Conservation (phyloP, 352 stramenopile genomes). For the Phytopythium vexans region DNA sequence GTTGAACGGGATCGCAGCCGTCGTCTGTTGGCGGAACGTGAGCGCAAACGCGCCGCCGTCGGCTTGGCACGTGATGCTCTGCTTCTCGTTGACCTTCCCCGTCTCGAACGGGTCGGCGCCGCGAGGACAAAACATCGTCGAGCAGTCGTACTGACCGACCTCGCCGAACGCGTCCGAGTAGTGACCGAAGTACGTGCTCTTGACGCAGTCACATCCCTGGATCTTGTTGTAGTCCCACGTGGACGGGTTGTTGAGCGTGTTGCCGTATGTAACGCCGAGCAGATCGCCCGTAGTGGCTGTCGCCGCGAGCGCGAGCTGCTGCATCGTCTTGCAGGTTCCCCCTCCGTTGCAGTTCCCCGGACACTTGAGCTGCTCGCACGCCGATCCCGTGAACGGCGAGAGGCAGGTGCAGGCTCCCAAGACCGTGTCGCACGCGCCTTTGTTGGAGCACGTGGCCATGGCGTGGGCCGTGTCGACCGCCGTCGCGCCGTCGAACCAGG, state of each 20-base stretch:
- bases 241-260: constrained; percentile 43
- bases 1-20: constrained; percentile 44
- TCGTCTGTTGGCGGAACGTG: constrained; percentile 68
- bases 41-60: constrained; percentile 59
- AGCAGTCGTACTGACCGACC: constrained; percentile 69
- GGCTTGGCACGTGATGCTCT: constrained; percentile 52
- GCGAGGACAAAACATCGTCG: constrained; percentile 76
- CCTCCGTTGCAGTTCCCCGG: constrained; percentile 61
- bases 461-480: constrained; percentile 48
- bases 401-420: constrained; percentile 63
- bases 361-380: constrained; percentile 68
- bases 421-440: constrained; percentile 45
- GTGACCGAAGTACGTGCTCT: constrained; percentile 63
- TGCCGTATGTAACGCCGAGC: constrained; percentile 57
- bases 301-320: constrained; percentile 46
- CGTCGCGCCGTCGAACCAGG: constrained; percentile 70
- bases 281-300: constrained; percentile 34
- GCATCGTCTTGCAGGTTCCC: constrained; percentile 75
- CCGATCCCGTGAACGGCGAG: constrained; percentile 68
- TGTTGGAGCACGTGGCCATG: constrained; percentile 44
- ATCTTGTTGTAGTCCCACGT: constrained; percentile 87
- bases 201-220: constrained; percentile 76
- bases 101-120: constrained; percentile 83
- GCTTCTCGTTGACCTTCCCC: constrained; percentile 67
- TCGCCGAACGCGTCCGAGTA: constrained; percentile 56